phyloP scores from a whole-genome alignment of 345 rosid genomes.

The Trapa bicornis region DNA sequence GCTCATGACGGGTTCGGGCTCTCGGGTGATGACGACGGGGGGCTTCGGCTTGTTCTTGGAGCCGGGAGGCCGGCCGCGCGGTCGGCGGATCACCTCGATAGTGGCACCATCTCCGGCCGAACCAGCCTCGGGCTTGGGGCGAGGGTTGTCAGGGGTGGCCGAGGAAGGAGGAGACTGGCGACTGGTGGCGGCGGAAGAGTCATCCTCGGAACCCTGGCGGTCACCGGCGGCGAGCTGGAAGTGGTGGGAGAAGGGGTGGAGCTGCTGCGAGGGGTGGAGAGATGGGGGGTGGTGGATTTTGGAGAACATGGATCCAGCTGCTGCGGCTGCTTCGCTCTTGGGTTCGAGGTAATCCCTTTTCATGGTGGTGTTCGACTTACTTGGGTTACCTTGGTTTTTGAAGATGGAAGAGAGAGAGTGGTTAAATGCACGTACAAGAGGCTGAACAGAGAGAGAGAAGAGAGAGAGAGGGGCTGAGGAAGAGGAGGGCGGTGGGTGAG shows the following conservation, averaged over 20 bases:
- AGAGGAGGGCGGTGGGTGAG: neutral
- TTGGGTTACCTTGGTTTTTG: neutral
- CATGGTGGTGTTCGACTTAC: slow-evolving; percentile 20
- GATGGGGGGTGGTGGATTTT: slow-evolving; percentile 1
- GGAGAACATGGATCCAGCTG: slow-evolving; percentile 8
- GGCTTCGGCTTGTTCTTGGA: slow-evolving; percentile 23
- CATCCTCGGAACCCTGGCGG: neutral
- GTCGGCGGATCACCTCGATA: slow-evolving; percentile 68
- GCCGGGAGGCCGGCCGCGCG: slow-evolving; percentile 84
- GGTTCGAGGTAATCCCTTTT: slow-evolving; percentile 49
- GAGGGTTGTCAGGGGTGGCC: neutral
- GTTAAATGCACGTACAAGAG: too few species aligned
- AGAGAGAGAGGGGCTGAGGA: too few species aligned
- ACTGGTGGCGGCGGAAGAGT: neutral
- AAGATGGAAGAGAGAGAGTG: neutral
- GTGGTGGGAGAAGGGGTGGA: neutral
- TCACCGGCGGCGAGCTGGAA: neutral
- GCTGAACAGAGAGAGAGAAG: too few species aligned
- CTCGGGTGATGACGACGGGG: slow-evolving; percentile 49
- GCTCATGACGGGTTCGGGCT: slow-evolving; percentile 59
- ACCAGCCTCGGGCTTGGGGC: slow-evolving; percentile 1
- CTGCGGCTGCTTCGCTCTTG: slow-evolving; percentile 15
- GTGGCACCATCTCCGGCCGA: slow-evolving; percentile 39
- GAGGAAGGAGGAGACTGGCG: neutral
- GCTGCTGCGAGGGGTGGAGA: neutral